Percentiles rank a stretch among this genome's conserved stretches.
These are phyloP conservation scores for Pseudogymnoascus sp. DNA, from an alignment of 2,329 filamentous ascomycete genomes.

Conservation along the genomic window DNA sequence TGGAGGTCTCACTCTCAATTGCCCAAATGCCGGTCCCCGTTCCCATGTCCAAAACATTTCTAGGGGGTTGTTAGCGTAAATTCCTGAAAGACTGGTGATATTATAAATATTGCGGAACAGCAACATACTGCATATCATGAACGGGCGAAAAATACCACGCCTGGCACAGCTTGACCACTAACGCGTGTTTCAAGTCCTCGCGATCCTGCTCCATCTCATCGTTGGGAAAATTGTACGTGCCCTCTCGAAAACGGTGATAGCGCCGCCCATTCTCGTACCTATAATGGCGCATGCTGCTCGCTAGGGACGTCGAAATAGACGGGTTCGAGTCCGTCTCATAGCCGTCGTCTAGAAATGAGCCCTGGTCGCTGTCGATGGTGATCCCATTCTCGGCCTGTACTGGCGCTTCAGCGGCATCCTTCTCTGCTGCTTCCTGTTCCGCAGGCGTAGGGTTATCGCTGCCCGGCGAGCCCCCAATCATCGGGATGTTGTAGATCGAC, in stretches of 20 bases:
- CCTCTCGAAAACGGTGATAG: constrained; percentile 49
- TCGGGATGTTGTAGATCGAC: not conserved
- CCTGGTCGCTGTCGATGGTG: constrained; percentile 17
- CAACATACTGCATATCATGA: constrained; percentile 44
- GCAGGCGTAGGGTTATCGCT: not conserved
- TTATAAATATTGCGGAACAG: constrained; percentile 37
- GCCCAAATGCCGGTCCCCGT: constrained; percentile 54
- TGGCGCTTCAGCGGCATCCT: constrained; percentile 19
- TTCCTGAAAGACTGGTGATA: not conserved
- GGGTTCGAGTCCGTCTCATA: constrained; percentile 24
- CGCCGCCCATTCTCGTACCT: constrained; percentile 50
- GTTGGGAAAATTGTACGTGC: constrained; percentile 51
- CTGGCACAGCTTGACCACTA: constrained; percentile 32
- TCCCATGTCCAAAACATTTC: constrained; percentile 49
- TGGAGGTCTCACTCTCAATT: constrained; percentile 38
- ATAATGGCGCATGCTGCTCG: constrained; percentile 40
- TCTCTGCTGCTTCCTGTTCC: constrained; percentile 11
- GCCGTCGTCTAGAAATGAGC: constrained; percentile 21
- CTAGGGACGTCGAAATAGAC: constrained; percentile 22
- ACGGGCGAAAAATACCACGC: constrained; percentile 21
- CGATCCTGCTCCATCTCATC: constrained; percentile 53
- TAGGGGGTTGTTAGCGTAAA: not conserved
- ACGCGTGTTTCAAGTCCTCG: constrained; percentile 48
- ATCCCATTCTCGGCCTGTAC: constrained; percentile 25
- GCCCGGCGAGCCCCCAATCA: not conserved